Percentiles rank a stretch among this genome's conserved stretches.
Evolutionary conservation across 177 flowering plant genomes (phyloP).

Genomic region (Vitis hybrid): DNA sequence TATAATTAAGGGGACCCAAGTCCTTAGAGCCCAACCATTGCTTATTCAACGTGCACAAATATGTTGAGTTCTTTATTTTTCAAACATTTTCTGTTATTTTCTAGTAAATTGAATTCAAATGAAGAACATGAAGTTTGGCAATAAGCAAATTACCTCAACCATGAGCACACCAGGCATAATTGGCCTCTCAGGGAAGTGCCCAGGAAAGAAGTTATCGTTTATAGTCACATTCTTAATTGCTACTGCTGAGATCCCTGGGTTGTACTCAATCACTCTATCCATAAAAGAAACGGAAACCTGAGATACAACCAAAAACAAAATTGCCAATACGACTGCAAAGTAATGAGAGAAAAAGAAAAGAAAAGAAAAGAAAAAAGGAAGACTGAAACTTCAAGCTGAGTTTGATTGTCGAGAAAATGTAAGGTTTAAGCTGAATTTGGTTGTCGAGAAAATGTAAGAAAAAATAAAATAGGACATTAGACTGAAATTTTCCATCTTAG

Average conservation of each 20-base stretch:
- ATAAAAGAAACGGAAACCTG: conserved; percentile 92
- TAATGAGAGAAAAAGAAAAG: neutral
- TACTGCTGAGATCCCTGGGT: conserved; percentile 91
- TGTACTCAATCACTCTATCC: conserved; percentile 92
- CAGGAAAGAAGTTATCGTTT: conserved; percentile 91
- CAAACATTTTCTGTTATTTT: neutral
- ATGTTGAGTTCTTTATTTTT: no score
- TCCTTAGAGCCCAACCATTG: no score
- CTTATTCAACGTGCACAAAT: no score
- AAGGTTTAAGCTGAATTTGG: neutral
- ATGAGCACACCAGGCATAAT: conserved; percentile 99
- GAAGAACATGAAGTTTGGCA: neutral
- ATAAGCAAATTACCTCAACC: conserved; percentile 69
- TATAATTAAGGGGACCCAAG: no score
- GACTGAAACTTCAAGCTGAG: neutral
- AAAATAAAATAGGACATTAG: no score
- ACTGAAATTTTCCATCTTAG: no score
- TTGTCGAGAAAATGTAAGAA: no score
- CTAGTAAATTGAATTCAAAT: neutral
- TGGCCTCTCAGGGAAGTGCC: conserved; percentile 98
- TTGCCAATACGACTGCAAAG: neutral
- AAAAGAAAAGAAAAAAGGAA: neutral
- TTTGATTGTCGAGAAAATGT: neutral
- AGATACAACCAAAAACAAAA: conserved; percentile 7
- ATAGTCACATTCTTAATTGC: conserved; percentile 95